Evolutionary conservation across 306 rosid genomes (phyloP), one percentile per base, ranked within the genome.

Genomic region (Bauhinia variegata): DNA sequence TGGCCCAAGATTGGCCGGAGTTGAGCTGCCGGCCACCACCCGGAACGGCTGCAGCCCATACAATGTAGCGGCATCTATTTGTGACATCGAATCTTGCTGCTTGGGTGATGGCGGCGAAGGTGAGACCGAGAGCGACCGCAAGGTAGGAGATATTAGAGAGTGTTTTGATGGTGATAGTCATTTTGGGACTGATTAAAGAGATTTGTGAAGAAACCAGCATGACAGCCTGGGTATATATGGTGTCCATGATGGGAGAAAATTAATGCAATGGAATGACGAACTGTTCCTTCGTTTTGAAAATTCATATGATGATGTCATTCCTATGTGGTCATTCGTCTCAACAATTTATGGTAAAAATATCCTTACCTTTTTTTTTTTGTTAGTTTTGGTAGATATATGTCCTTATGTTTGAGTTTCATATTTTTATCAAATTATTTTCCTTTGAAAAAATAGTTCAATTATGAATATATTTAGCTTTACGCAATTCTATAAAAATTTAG

Each of bases 11-110:
- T 7, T 83, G 70, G 10, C 58, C 62, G 1, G 51, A 5, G 71
- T 79, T 49, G 0, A 88, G 79, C 52, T 49, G 71, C 11, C 0
- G 55, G 13, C 95, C 95, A 0, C 95, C 89, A 0, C 84, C 87
- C 0, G 75, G 79, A 9, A 68, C 56, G 3, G 86, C 86, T 2
- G 70, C 85, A 0, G 86, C 85, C 97, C 97, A 87, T 4, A 87
- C 79, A 1, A 88, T 70, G 79, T 61, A 80, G 41, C 38, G 8
- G 57, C 95, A 87, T 3, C 62, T 60, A 70, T 91, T 91, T 6
- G 70, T 78, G 51, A 91, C 54, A 9, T 65, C 43, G 60, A 87
- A 78, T 4, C 4, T 64, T 31, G 78, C 83, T 0, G 77, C 85
- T 15, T 37, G 58, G 1, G 82, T 18, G 7, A 64, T 13, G 6